Base-by-base conservation (phyloP, 2,329 filamentous ascomycete genomes). In the Dothideomycetes sp. region DNA sequence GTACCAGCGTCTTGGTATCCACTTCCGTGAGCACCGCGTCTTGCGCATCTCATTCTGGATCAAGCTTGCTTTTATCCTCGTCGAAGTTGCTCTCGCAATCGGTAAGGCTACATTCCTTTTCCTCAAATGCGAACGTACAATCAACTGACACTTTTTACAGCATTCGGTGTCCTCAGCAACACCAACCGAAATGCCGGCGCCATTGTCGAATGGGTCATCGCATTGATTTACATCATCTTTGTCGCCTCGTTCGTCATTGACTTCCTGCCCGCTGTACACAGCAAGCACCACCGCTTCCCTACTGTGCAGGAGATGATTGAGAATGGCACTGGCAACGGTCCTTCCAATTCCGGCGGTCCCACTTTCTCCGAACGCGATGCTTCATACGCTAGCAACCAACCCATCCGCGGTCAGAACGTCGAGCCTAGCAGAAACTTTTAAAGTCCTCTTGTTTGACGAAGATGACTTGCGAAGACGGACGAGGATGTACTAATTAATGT, bases 171-270 rank as follows among this genome's bases (percentile, higher is more conserved):
- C 4, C 68, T 67, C 41, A 71, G 68, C 24, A 68, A 64, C 27
- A 62, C 63, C 7, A 54, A 68, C 17, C 72, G 70, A 52, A 81
- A 91, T 60, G 62, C 67, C 1, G 85, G 80, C 27, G 91, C 87
- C 5, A 65, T 93, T 38, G 61, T 95, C 22, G 89, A 96, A 64
- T 82, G 77, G 77, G 60, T 76, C 45, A 78, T 95, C 49, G 76
- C 86, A 22, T 78, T 94, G 55, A 70, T 94, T 56, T 95, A 88
- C 65, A 84, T 83, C 39, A 82, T 88, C 56, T 96, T 94, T 64
- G 71, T 93, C 46, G 73, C 89, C 47, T 86, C 82, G 46, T 96
- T 94, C 68, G 73, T 82, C 54, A 71, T 95, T 57, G 89, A 98
- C 64, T 76, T 98, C 35, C 71, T 84, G 48, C 91, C 91, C 0